These are phyloP conservation scores for Ceriops tagal DNA, from an alignment of 345 rosid species.

Conservation along the genomic window DNA sequence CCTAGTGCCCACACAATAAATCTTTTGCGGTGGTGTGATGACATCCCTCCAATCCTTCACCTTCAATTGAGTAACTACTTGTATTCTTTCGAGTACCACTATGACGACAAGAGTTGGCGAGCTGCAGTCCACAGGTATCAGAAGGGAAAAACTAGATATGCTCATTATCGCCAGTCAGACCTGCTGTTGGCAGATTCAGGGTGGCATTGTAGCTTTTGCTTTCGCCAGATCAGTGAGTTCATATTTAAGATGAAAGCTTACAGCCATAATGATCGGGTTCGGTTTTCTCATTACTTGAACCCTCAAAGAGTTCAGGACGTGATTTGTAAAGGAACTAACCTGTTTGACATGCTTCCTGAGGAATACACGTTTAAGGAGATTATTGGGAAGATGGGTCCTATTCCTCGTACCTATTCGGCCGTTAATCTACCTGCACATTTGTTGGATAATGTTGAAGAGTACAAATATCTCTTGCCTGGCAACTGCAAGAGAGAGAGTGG, in stretches of 20 bases:
- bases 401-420: constrained; percentile 68
- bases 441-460: constrained; percentile 64
- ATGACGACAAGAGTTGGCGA: constrained; percentile 87
- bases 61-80: constrained; percentile 79
- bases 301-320: constrained; percentile 76
- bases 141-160: constrained; percentile 64
- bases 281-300: constrained; percentile 79
- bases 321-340: constrained; percentile 72
- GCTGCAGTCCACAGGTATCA: constrained; percentile 73
- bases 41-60: constrained; percentile 72
- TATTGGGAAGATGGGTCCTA: constrained; percentile 83
- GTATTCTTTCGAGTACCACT: constrained; percentile 71
- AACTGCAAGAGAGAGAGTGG: constrained; percentile 75
- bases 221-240: constrained; percentile 67
- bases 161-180: constrained; percentile 79
- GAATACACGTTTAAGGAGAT: constrained; percentile 88
- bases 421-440: constrained; percentile 74
- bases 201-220: constrained; percentile 98
- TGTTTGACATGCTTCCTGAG: constrained; percentile 92
- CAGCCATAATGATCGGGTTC: constrained; percentile 82
- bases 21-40: constrained; percentile 90
- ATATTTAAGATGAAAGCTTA: constrained; percentile 96
- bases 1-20: constrained; percentile 91
- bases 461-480: constrained; percentile 79
- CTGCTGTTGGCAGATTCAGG: constrained; percentile 70